phyloP scores from a whole-genome alignment of 2,329 filamentous ascomycete genomes.

The Cercospora sojina region DNA sequence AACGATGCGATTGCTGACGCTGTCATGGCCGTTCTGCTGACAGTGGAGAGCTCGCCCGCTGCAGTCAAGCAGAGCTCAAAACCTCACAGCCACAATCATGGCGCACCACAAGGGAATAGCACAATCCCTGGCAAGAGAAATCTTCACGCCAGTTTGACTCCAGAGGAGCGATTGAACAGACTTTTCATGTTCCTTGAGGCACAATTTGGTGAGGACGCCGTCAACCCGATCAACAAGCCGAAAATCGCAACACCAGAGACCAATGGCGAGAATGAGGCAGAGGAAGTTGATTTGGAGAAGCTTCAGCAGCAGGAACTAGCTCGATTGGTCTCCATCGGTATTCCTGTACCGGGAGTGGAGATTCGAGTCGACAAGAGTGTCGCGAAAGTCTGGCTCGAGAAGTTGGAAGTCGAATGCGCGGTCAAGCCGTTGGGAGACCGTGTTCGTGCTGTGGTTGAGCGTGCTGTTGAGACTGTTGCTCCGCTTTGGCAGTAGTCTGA shows the following conservation, averaged over 20 bases:
- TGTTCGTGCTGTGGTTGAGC: conserved; percentile 84
- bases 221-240: conserved; percentile 71
- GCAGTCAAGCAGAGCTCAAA: conserved; percentile 77
- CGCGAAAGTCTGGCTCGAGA: conserved; percentile 88
- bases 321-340: conserved; percentile 76
- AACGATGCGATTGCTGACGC: conserved; percentile 98
- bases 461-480: conserved; percentile 49
- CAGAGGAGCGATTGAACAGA: conserved; percentile 76
- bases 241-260: conserved; percentile 46
- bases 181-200: conserved; percentile 96
- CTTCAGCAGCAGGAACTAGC: conserved; percentile 68
- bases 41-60: conserved; percentile 88
- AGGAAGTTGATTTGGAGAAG: conserved; percentile 49
- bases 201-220: conserved; percentile 83
- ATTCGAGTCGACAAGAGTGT: conserved; percentile 85
- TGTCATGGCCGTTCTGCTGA: conserved; percentile 87
- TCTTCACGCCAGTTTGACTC: conserved; percentile 68
- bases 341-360: conserved; percentile 84
- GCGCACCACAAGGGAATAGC: conserved; percentile 9
- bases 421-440: conserved; percentile 75
- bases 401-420: conserved; percentile 81
- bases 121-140: conserved; percentile 51
- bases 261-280: conserved; percentile 27
- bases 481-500: conserved; percentile 24
- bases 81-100: conserved; percentile 37